These are phyloP conservation scores for Penicillium alfredii DNA, from an alignment of 495 filamentous ascomycete species.

Conservation along the genomic window DNA sequence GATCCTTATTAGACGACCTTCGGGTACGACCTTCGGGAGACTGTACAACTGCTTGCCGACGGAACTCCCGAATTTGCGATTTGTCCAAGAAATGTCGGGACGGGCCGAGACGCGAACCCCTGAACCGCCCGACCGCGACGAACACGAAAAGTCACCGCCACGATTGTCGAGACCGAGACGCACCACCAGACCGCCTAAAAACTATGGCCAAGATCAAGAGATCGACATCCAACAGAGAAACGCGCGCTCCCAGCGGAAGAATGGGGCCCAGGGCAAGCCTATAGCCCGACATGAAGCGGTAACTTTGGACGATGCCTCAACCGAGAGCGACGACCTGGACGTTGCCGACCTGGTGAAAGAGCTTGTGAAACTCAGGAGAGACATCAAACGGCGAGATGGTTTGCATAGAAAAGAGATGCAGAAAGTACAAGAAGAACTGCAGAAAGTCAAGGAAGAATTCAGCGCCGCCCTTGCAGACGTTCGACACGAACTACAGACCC, in stretches of 20 bases:
- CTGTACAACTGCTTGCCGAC: no score
- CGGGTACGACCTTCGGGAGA: no score
- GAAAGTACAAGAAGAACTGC: constrained; percentile 14
- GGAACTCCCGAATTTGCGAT: no score
- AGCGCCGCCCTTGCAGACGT: constrained; percentile 11
- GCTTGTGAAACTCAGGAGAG: constrained; percentile 18
- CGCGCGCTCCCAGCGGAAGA: constrained; percentile 8
- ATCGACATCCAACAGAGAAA: constrained; percentile 10
- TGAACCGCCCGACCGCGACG: no score
- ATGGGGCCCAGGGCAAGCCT: constrained; percentile 6
- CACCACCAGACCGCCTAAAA: constrained; percentile 7
- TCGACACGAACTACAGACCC: constrained; percentile 12
- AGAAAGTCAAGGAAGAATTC: constrained; percentile 17
- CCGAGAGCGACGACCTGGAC: constrained; percentile 17
- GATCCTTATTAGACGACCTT: no score
- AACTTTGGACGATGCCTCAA: constrained; percentile 9
- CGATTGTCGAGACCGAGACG: constrained; percentile 13
- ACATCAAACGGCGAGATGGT: constrained; percentile 18
- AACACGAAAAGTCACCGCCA: constrained; percentile 18
- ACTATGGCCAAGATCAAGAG: constrained; percentile 12
- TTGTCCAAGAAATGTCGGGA: no score
- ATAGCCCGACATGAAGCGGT: constrained; percentile 9
- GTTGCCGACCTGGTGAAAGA: constrained; percentile 8
- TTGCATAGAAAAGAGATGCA: constrained; percentile 17
- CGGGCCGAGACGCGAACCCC: constrained; percentile 22